Percentiles rank a stretch among this genome's conserved stretches.
These are phyloP conservation scores for Picochlorum sp. DNA, from an alignment of 139 green algal genomes.

Conservation along the genomic window DNA sequence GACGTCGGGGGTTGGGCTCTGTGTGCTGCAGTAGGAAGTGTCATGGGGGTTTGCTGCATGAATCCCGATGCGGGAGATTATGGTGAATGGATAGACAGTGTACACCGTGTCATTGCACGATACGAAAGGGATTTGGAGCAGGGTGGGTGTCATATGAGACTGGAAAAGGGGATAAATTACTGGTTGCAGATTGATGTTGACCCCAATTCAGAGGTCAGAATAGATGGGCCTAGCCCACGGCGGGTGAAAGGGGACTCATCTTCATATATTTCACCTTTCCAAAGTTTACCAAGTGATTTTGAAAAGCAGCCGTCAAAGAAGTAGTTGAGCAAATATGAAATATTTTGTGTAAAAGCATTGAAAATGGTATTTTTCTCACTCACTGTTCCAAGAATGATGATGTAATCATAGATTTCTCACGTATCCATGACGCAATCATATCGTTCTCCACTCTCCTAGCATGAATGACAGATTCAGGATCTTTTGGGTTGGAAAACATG, in stretches of 20 bases:
- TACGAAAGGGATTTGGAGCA: slow-evolving; percentile 18
- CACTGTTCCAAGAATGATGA: no score
- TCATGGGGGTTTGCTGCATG: slow-evolving; percentile 29
- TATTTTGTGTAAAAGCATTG: no score
- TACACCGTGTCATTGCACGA: slow-evolving; percentile 3
- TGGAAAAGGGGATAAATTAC: slow-evolving; percentile 23
- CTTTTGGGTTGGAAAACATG: slow-evolving; percentile 39
- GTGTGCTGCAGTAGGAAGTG: slow-evolving; percentile 17
- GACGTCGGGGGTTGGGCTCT: slow-evolving; percentile 15
- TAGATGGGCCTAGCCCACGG: background rate
- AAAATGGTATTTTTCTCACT: no score
- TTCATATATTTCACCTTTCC: slow-evolving; percentile 7
- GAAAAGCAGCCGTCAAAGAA: no score
- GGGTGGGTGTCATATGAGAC: slow-evolving; percentile 27
- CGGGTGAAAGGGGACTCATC: background rate
- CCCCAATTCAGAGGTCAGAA: background rate
- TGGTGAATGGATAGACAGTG: slow-evolving; percentile 14
- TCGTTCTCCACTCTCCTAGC: slow-evolving; percentile 26
- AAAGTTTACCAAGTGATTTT: no score
- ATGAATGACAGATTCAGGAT: slow-evolving; percentile 33
- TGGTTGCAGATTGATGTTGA: slow-evolving; percentile 38
- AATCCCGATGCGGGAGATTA: slow-evolving; percentile 30
- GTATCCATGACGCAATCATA: slow-evolving; percentile 44
- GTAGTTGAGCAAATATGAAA: no score
- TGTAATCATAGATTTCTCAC: slow-evolving; percentile 1